These are phyloP conservation scores for Trichoderma arundinaceum DNA, from an alignment of 2,329 filamentous ascomycete species.

Conservation along the genomic window DNA sequence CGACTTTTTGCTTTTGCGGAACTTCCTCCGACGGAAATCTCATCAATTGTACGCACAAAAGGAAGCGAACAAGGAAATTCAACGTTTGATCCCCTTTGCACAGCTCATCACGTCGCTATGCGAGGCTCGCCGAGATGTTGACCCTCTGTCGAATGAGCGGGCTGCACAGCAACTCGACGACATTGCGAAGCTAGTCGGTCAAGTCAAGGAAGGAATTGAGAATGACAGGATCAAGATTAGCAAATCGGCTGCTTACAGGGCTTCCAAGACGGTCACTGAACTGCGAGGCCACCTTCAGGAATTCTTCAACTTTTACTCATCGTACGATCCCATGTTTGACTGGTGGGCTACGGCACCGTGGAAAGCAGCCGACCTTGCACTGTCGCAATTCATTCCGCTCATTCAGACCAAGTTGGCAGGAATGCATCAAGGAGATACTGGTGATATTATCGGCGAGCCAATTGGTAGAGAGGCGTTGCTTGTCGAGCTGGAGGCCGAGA, in stretches of 20 bases:
- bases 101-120: constrained; percentile 50
- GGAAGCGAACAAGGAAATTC: constrained; percentile 45
- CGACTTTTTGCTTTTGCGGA: constrained; percentile 58
- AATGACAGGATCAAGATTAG: constrained; percentile 44
- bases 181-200: constrained; percentile 42
- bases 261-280: constrained; percentile 49
- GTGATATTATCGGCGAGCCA: constrained; percentile 62
- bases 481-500: constrained; percentile 59
- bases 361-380: constrained; percentile 44
- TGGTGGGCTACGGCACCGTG: constrained; percentile 61
- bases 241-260: constrained; percentile 54
- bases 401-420: constrained; percentile 54
- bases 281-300: constrained; percentile 53
- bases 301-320: constrained; percentile 57
- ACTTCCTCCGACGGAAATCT: constrained; percentile 48
- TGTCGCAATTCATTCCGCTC: constrained; percentile 45
- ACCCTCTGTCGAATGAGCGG: constrained; percentile 50
- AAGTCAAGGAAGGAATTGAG: constrained; percentile 45
- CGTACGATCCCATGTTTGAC: constrained; percentile 62
- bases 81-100: constrained; percentile 53
- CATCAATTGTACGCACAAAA: constrained; percentile 49
- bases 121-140: constrained; percentile 54
- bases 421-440: constrained; percentile 49
- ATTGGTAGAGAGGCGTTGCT: constrained; percentile 59
- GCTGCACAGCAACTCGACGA: constrained; percentile 51